These are phyloP conservation scores for Psidium guajava DNA, from an alignment of 345 rosid species.

Conservation along the genomic window DNA sequence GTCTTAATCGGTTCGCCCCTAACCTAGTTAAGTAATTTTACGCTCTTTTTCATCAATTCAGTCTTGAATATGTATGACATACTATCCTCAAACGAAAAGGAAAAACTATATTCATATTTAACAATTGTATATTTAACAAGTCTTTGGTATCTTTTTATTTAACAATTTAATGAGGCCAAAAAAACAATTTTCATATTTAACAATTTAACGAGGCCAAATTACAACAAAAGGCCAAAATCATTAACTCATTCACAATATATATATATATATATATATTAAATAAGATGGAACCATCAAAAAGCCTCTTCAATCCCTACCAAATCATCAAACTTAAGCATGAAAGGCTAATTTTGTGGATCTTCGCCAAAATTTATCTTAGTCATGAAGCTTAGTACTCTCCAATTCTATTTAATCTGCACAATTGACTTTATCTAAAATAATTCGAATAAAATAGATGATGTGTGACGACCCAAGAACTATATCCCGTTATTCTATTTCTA, in stretches of 20 bases:
- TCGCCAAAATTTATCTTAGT: background rate
- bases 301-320: background rate
- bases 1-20: rapidly evolving
- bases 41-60: background rate
- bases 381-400: background rate
- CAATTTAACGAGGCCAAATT: background rate
- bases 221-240: background rate
- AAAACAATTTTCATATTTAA: background rate
- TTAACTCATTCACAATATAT: background rate
- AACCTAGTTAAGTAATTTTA: background rate
- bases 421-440: background rate
- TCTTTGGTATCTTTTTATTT: too few relatives aligned
- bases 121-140: background rate
- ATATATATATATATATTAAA: background rate
- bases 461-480: too few relatives aligned
- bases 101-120: background rate
- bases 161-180: too few relatives aligned
- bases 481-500: too few relatives aligned
- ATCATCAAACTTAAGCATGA: background rate
- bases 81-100: background rate
- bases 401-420: background rate
- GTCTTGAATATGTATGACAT: too few relatives aligned
- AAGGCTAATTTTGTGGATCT: background rate
- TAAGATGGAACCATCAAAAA: background rate
- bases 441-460: background rate